Conservation (phyloP, 2,329 filamentous ascomycete genomes). For the Diaporthe citriasiana region DNA sequence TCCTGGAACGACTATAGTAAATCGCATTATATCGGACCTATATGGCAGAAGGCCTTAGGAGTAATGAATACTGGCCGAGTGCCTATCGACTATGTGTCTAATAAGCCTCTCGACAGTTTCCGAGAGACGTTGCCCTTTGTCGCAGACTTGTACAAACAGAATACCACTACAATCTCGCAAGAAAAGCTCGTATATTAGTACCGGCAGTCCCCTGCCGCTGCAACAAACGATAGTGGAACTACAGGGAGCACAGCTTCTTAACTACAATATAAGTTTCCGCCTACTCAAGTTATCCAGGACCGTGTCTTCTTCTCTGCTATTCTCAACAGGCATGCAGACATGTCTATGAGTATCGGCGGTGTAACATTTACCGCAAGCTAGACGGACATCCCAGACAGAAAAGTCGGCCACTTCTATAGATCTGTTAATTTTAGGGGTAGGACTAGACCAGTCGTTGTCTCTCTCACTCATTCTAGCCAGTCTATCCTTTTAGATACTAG, state of each 20-base stretch:
- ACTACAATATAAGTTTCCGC: slow-evolving; percentile 46
- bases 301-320: slow-evolving; percentile 3
- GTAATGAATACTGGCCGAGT: slow-evolving; percentile 55
- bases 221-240: slow-evolving; percentile 29
- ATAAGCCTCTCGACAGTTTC: slow-evolving; percentile 65
- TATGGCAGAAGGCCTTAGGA: slow-evolving; percentile 53
- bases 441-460: neutral
- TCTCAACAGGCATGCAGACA: neutral
- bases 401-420: neutral
- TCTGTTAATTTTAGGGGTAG: neutral
- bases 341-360: neutral
- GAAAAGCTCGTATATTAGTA: slow-evolving; percentile 54
- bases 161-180: slow-evolving; percentile 45
- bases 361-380: neutral
- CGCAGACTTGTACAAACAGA: slow-evolving; percentile 63
- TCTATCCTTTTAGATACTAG: neutral
- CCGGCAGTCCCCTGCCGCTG: slow-evolving; percentile 47
- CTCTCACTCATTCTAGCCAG: neutral
- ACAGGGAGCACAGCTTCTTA: slow-evolving; percentile 49
- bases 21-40: slow-evolving; percentile 66
- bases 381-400: neutral
- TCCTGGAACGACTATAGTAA: slow-evolving; percentile 68
- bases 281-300: slow-evolving; percentile 15
- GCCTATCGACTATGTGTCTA: slow-evolving; percentile 62
- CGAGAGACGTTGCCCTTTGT: slow-evolving; percentile 63